Evolutionary conservation across 768 basidiomycete genomes (phyloP), one percentile per base, ranked within the genome.

Genomic region (Calocybe cyanea): DNA sequence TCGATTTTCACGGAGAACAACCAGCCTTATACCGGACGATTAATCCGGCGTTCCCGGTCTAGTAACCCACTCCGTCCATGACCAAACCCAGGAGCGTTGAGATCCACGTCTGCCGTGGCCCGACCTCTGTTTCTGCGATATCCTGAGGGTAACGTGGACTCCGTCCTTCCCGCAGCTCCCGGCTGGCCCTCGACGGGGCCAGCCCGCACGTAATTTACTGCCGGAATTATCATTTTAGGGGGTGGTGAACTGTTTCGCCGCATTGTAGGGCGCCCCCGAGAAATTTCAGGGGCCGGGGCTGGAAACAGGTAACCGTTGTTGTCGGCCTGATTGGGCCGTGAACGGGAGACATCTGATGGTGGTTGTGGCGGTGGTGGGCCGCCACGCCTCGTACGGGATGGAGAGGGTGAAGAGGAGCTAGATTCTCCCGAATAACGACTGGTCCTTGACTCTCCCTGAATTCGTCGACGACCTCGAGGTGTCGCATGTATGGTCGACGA

Each of bases 41-140:
- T 28, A 5, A 28, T 28, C 24, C 50, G 56, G 18, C 68, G 63
- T 55, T 72, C 73, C 21, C 76, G 65, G 44, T 70, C 65, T 41
- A 76, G 51, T 40, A 87, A 61, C 6, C 84, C 85, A 52, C 83
- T 86, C 41, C 84, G 76, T 42, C 84, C 84, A 33, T 66, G 67
- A 4, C 83, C 84, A 48, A 65, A 80, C 7, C 84, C 84, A 30
- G 83, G 83, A 2, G 78, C 82, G 30, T 70, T 65, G n/a, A 63
- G 63, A 25, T 66, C 75, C 34, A 76, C 73, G 5, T 78, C 72
- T 7, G 67, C 69, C 44, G 76, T 69, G 45, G 75, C 65, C 4
- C 84, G 72, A 11, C 85, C 85, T 48, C 85, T 68, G 38, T 63
- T 58, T 46, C 64, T 63, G 25, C 67, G 62, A 39, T 53, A 53